phyloP scores from a whole-genome alignment of 1,284 basidiomycete genomes.

The Pholiota adiposa region DNA sequence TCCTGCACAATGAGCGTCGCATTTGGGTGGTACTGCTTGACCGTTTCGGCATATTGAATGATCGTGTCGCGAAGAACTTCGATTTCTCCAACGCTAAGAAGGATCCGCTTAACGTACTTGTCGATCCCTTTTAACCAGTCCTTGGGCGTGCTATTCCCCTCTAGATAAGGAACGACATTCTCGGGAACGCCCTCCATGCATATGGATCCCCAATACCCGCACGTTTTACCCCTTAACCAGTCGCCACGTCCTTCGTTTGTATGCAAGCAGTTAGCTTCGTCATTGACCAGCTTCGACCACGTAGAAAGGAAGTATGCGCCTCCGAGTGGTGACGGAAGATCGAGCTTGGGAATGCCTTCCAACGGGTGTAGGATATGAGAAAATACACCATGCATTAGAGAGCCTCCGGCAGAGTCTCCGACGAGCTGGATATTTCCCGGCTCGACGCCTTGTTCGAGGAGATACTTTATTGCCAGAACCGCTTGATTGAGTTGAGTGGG shows the following conservation, averaged over 20 bases:
- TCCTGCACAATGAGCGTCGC: slow-evolving; percentile 35
- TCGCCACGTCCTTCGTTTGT: slow-evolving; percentile 34
- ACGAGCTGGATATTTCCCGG: slow-evolving; percentile 33
- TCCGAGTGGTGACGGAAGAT: slow-evolving; percentile 28
- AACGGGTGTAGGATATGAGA: slow-evolving; percentile 34
- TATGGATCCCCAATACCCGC: slow-evolving; percentile 26
- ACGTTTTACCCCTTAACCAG: slow-evolving; percentile 25
- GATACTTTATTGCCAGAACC: slow-evolving; percentile 28
- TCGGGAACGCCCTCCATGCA: slow-evolving; percentile 30
- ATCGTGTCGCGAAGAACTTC: slow-evolving; percentile 43
- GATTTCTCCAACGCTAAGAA: slow-evolving; percentile 39
- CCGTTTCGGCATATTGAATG: slow-evolving; percentile 30
- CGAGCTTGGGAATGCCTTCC: slow-evolving; percentile 24
- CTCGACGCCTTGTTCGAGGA: slow-evolving; percentile 27
- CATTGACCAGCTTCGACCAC: slow-evolving; percentile 31
- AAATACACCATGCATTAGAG: slow-evolving; percentile 26
- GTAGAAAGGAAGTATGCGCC: slow-evolving; percentile 44
- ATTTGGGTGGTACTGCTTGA: slow-evolving; percentile 31
- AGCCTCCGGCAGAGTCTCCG: slow-evolving; percentile 32
- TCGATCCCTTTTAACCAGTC: slow-evolving; percentile 39
- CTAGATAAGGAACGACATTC: slow-evolving; percentile 32
- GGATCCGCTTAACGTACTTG: slow-evolving; percentile 32
- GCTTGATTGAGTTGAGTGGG: slow-evolving; percentile 32
- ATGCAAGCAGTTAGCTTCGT: slow-evolving; percentile 20
- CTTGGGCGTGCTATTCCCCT: slow-evolving; percentile 35